Percentiles rank a stretch among this genome's conserved stretches.
These are phyloP conservation scores for Phoenix roebelenii DNA, from an alignment of 176 grass and related monocot genomes.

Conservation along the genomic window DNA sequence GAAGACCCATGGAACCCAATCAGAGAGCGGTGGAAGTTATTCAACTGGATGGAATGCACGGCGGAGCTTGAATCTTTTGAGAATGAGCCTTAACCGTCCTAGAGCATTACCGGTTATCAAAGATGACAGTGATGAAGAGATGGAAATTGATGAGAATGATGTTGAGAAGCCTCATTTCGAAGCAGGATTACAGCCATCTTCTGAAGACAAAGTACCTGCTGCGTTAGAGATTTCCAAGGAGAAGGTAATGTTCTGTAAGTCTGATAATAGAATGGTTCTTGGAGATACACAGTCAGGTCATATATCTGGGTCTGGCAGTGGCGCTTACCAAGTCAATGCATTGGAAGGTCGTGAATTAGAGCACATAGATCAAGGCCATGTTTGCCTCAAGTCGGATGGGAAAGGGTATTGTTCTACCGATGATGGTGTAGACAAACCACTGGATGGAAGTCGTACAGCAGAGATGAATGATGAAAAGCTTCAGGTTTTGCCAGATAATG, in stretches of 20 bases:
- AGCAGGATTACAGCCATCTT: slow-evolving; percentile 24
- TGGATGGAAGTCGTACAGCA: too few species aligned
- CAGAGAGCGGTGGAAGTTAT: slow-evolving; percentile 37
- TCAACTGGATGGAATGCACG: slow-evolving; percentile 64
- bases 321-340: too few species aligned
- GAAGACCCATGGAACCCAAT: slow-evolving; percentile 55
- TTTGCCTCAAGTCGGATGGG: too few species aligned
- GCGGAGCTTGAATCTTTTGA: slow-evolving; percentile 72
- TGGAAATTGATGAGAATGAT: slow-evolving; percentile 97
- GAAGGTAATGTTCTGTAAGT: slow-evolving; percentile 8
- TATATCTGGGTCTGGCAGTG: too few species aligned
- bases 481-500: too few species aligned
- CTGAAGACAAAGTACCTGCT: slow-evolving; percentile 12
- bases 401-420: too few species aligned
- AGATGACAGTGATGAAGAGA: slow-evolving; percentile 92
- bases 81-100: slow-evolving; percentile 75
- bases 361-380: too few species aligned
- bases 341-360: too few species aligned
- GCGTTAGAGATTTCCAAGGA: slow-evolving; percentile 9
- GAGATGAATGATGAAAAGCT: too few species aligned
- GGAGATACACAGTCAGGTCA: not conserved
- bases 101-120: slow-evolving; percentile 56
- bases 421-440: too few species aligned
- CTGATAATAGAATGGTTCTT: slow-evolving; percentile 16
- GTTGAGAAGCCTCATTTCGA: slow-evolving; percentile 52